A percentile compares a stretch with the other conserved stretches of the same genome.
These are phyloP conservation scores for Endocalyx cinctus DNA, from an alignment of 2,329 filamentous ascomycete genomes.

Conservation along the genomic window DNA sequence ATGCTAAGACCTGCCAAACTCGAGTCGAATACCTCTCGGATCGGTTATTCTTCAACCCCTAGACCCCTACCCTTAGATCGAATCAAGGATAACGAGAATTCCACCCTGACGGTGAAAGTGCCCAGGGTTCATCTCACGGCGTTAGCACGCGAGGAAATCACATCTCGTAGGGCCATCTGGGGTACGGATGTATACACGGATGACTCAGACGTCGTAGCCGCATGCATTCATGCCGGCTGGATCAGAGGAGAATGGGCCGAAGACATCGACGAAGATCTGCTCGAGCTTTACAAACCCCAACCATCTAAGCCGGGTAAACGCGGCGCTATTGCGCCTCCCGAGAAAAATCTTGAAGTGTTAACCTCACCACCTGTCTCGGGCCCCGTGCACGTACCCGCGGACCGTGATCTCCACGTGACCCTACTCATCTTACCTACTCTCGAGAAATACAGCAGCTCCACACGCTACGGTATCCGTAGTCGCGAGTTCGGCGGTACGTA, in stretches of 20 bases:
- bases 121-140: slow-evolving; percentile 71
- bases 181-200: slow-evolving; percentile 94
- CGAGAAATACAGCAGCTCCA: slow-evolving; percentile 69
- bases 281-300: slow-evolving; percentile 47
- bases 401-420: slow-evolving; percentile 82
- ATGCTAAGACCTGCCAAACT: slow-evolving; percentile 52
- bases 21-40: slow-evolving; percentile 33
- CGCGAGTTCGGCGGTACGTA: slow-evolving; percentile 66
- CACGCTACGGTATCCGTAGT: slow-evolving; percentile 76
- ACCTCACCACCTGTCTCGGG: slow-evolving; percentile 52
- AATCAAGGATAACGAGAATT: slow-evolving; percentile 75
- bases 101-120: slow-evolving; percentile 83
- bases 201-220: slow-evolving; percentile 88
- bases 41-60: slow-evolving; percentile 52
- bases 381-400: slow-evolving; percentile 59
- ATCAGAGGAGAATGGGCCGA: slow-evolving; percentile 84
- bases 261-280: slow-evolving; percentile 65
- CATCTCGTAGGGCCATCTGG: slow-evolving; percentile 76
- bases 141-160: slow-evolving; percentile 75
- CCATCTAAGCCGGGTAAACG: slow-evolving; percentile 26
- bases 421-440: slow-evolving; percentile 77
- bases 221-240: slow-evolving; percentile 90
- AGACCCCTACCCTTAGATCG: slow-evolving; percentile 71
- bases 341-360: slow-evolving; percentile 37
- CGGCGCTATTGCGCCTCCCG: slow-evolving; percentile 10